A percentile compares a stretch with the other conserved stretches of the same genome.
Conservation (phyloP, 2,329 filamentous ascomycete genomes). For the Aspergillus ustus region DNA sequence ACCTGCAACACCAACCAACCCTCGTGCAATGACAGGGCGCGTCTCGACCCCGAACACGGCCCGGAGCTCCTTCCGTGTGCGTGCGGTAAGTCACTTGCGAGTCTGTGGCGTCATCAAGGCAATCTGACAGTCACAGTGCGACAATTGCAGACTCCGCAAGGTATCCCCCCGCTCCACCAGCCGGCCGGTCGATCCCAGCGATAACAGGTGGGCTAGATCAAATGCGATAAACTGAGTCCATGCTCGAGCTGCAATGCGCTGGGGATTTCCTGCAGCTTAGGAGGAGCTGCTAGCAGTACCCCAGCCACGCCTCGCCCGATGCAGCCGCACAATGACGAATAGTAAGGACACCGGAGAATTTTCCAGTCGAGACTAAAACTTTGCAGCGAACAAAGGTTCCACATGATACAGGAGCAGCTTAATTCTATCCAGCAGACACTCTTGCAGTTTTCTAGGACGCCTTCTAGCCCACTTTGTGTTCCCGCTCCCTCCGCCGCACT, state of each 20-base stretch:
- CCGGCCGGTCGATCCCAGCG: not conserved
- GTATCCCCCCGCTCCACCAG: conserved; percentile 16
- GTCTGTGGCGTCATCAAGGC: not conserved
- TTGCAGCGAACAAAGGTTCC: conserved; percentile 24
- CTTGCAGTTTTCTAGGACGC: conserved; percentile 19
- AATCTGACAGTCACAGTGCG: conserved; percentile 26
- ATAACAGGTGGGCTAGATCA: conserved; percentile 20
- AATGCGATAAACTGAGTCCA: conserved; percentile 29
- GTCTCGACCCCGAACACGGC: not conserved
- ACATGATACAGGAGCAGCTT: conserved; percentile 26
- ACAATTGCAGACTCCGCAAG: conserved; percentile 35
- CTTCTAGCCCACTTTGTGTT: not conserved
- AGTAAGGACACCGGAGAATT: conserved; percentile 17
- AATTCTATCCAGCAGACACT: conserved; percentile 24
- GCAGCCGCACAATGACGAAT: conserved; percentile 15
- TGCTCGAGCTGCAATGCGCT: conserved; percentile 30
- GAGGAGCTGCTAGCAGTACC: not conserved
- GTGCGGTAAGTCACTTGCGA: conserved; percentile 25
- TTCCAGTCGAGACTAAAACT: not conserved
- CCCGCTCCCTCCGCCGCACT: not conserved
- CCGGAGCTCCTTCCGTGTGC: conserved; percentile 29
- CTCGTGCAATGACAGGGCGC: conserved; percentile 16
- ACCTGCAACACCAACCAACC: not conserved
- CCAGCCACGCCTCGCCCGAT: conserved; percentile 3
- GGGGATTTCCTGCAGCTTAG: conserved; percentile 24